Base-by-base conservation (phyloP, 2,329 filamentous ascomycete genomes). In the Colletotrichum sp. region DNA sequence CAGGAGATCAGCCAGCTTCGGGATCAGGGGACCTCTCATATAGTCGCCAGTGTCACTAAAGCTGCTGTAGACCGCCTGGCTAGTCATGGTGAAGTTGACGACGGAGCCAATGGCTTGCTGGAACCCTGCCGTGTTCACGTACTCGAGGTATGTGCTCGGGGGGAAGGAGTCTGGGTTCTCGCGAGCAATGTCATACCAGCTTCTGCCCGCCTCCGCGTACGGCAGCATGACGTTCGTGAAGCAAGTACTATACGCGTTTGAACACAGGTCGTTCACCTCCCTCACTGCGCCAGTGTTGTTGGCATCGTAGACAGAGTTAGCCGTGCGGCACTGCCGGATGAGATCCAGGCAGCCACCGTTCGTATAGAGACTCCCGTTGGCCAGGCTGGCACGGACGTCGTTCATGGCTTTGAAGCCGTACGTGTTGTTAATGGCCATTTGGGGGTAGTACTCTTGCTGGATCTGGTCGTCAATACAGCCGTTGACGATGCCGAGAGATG, bases 401-500 rank as follows among this genome's bases (percentile, higher is more conserved):
- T 70, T 77, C 9, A 94, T 89, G 4, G 89, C 87, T 77, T 90
- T 80, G 72, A 94, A 88, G 10, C 89, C 91, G 81, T 94, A 96
- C 0, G 92, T 92, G 81, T 94, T 95, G 80, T 76, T 69, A 73
- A 88, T 87, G 12, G 90, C 90, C 81, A 93, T 93, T 9, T 83
- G 81, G 2, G 91, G 88, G 78, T 90, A 92, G 79, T 85, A 90
- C 4, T 90, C 89, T 5, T 87, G 86, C 83, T 95, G 92, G 1
- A 92, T 87, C 34, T 92, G 82, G 78, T 90, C 88, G 80, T 96
- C 94, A 44, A 95, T 86, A 78, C 93, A 91, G 15, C 93, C 94
- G 81, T 95, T 95, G 74, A 95, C 86, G 74, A 96, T 93, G 26
- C 93, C 93, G 0, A 95, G 83, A 0, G 93, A 91, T 16, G 86